Evolutionary conservation across 768 basidiomycete genomes (phyloP), one percentile per base, ranked within the genome.

Genomic region (Lactifluus pinguis): DNA sequence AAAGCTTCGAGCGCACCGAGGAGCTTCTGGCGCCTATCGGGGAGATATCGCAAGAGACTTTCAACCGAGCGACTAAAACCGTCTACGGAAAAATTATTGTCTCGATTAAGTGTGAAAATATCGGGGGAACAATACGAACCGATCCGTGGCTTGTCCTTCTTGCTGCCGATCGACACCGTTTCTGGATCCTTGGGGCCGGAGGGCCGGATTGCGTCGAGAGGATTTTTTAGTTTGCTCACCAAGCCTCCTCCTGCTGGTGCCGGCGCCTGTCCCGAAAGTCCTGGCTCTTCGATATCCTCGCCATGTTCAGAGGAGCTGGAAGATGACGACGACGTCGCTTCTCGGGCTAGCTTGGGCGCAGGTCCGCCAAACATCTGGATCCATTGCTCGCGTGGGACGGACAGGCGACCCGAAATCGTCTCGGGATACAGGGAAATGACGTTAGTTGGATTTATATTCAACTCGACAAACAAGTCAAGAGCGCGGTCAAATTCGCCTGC

Each of bases 361-460:
- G 83, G 85, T 2, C 95, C 95, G 5, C 92, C 95, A 69, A 90
- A 97, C 3, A 95, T 73, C 5, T 79, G 76, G 68, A 95, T 86
- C 89, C 92, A 94, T 7, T 77, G 74, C 1, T 86, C 85, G 48
- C 74, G 79, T 11, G 85, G 81, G 0, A 87, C 81, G 6, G 84
- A 77, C 8, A 98, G 73, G 36, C 89, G 79, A 6, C 95, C 95
- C 1, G 92, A 81, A 3, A 98, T 81, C 13, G 78, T 77, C 39
- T 88, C 83, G 0, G 92, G 89, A 71, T 92, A 99, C 6, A 98
- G 75, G 1, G 94, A 87, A 21, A 98, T 80, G 3, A 99, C 91
- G 68, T 94, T 92, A 0, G 95, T 92, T 0, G 97, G 97, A 68
- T 95, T 95, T 66, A 94, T 77, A 65, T 98, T 87, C 45, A 95